Percentiles rank a stretch among this genome's conserved stretches.
Evolutionary conservation across 805 yeast species (phyloP).

Genomic region (Ogataea zsoltii): DNA sequence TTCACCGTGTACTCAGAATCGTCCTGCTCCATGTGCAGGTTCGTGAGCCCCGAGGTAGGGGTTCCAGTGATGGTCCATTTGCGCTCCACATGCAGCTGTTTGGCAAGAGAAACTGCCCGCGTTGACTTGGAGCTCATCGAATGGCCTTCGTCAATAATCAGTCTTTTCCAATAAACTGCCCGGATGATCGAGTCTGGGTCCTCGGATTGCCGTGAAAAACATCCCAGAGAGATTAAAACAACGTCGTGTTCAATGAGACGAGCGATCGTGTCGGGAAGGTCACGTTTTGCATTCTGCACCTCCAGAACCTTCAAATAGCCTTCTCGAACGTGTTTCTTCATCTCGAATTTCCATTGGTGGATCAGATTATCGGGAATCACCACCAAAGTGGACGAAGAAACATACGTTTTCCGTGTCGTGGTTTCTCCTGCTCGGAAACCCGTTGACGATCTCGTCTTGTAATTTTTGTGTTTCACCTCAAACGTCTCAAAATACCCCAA

Average conservation of each 20-base stretch:
- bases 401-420: conserved; percentile 34
- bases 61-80: conserved; percentile 79
- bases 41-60: conserved; percentile 70
- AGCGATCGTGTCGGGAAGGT: conserved; percentile 33
- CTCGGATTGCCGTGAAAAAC: conserved; percentile 44
- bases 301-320: conserved; percentile 39
- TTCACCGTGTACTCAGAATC: conserved; percentile 45
- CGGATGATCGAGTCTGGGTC: conserved; percentile 38
- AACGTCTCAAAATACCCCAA: conserved; percentile 48
- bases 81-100: conserved; percentile 53
- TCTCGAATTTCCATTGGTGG: conserved; percentile 64
- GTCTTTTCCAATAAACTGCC: conserved; percentile 61
- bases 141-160: conserved; percentile 78
- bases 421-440: conserved; percentile 3
- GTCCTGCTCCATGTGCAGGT: conserved; percentile 46
- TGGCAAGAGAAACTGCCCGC: conserved; percentile 50
- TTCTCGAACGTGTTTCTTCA: conserved; percentile 51
- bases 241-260: conserved; percentile 49
- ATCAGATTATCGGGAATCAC: conserved; percentile 67
- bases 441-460: conserved; percentile 19
- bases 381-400: conserved; percentile 56
- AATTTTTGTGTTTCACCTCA: conserved; percentile 11
- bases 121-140: conserved; percentile 55
- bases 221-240: conserved; percentile 49
- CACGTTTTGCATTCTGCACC: conserved; percentile 20